phyloP scores from a whole-genome alignment of 2,329 filamentous ascomycete species.

The Sporothrix humicola region DNA sequence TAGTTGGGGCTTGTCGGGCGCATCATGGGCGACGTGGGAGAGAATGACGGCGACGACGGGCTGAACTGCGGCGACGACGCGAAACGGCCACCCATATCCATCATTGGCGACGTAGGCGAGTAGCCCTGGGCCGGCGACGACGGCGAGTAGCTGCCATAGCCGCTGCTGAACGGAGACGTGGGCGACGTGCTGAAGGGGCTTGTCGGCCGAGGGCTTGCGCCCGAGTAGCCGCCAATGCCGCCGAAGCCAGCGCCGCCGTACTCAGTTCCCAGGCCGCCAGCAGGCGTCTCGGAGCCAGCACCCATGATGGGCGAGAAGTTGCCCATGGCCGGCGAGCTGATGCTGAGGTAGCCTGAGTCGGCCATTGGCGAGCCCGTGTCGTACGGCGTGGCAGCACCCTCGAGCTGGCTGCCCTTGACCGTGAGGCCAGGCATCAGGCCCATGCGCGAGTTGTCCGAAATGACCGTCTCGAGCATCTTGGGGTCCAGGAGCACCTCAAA shows the following conservation, averaged over 20 bases:
- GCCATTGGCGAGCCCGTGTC: constrained; percentile 82
- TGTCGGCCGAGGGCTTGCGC: constrained; percentile 71
- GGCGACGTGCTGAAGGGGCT: constrained; percentile 79
- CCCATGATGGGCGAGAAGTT: constrained; percentile 80
- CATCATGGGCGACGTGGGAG: constrained; percentile 65
- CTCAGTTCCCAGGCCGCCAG: constrained; percentile 65
- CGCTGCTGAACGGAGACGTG: constrained; percentile 66
- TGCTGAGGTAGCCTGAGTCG: constrained; percentile 66
- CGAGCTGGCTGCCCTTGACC: constrained; percentile 73
- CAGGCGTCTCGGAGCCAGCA: constrained; percentile 72
- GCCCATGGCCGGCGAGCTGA: constrained; percentile 66
- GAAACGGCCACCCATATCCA: constrained; percentile 60
- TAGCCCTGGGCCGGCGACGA: constrained; percentile 76
- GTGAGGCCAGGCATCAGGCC: constrained; percentile 81
- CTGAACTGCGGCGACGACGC: constrained; percentile 65
- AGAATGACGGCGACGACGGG: constrained; percentile 67
- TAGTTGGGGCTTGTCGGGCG: constrained; percentile 64
- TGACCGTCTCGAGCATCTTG: constrained; percentile 93
- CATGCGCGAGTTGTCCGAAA: constrained; percentile 87
- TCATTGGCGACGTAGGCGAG: constrained; percentile 76
- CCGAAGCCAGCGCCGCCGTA: constrained; percentile 60
- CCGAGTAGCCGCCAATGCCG: constrained; percentile 57
- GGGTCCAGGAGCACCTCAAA: constrained; percentile 94
- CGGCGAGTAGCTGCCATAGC: constrained; percentile 70
- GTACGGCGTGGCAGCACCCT: constrained; percentile 92